Evolutionary conservation across 2,329 filamentous ascomycete species (phyloP), one percentile per base, ranked within the genome.

Genomic region (Beauveria varroae): DNA sequence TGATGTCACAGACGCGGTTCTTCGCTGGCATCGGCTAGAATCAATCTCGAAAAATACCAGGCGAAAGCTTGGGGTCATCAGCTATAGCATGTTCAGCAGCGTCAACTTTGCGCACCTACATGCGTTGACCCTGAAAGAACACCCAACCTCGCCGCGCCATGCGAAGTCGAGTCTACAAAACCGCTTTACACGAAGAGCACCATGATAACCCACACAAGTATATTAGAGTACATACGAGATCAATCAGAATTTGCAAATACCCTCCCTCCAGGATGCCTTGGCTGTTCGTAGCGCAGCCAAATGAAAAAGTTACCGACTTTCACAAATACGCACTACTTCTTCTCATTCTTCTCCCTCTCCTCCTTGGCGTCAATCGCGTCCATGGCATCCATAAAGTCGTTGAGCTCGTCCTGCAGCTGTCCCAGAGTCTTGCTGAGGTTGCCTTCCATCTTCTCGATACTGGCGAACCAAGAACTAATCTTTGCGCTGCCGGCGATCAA

Each of bases 401-500:
- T 64, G 58, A 67, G 63, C 14, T 66, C 66, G 34, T 62, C 62
- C 47, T 63, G 63, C 22, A 68, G 57, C 40, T 61, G 61, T 43
- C 61, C 60, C 54, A 68, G 60, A 37, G 64, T 61, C 53, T 63
- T 62, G 9, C 62, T 63, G 26, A 68, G 61, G 20, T 61, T 60
- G 16, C 65, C 65, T 61, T 68, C 67, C 52, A 64, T 60, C 44
- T 61, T 60, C 49, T 64, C 62, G 10, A 68, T 51, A 24, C 63
- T 64, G 51, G 56, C 60, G 20, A 64, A 67, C 49, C 65, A 67
- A 40, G 64, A 66, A 53, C 68, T 67, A 22, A 67, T 64, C 16
- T 73, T 72, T 2, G 70, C 68, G 30, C 69, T 67, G 56, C 18
- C 22, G 9, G 74, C 73, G 0, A 37, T 37, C 34, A 14, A 14